Evolutionary conservation across 345 rosid genomes (phyloP), one percentile per base, ranked within the genome.

Genomic region (Diplotaxis tenuifolia): DNA sequence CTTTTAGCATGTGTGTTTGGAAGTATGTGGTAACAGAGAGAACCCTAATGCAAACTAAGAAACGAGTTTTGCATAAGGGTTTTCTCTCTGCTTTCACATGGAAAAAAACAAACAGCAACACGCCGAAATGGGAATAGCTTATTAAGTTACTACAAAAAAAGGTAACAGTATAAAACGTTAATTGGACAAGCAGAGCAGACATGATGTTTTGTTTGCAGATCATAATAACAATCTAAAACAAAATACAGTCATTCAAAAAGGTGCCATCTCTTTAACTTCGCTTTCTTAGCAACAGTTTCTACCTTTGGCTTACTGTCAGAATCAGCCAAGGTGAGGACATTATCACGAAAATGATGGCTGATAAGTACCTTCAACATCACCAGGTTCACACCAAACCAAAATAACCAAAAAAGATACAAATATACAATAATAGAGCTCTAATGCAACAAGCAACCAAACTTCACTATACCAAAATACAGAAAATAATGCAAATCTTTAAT

Each of bases 221-320:
- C 23, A 60, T 49, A 50, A 60, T 49, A 50, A 57, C 15, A 66
- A 23, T 32, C 27, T 32, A 59, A 61, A 53, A 40, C 54, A 68
- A 50, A 75, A 68, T n/a, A 34, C 56, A 67, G 38, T 60, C n/a
- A 6, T 27, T 59, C 16, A 34, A 22, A 73, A 60, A 18, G 34
- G 29, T 7, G 34, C 34, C 16, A 2, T 8, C 52, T 69, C 64
- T 36, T 62, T 40, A 52, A 56, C 15, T 68, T 75, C 28, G 6
- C 67, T 74, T 75, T 75, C 73, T 1, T 7, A 27, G 67, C 72
- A 70, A 76, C 62, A 76, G 57, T 65, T 34, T 75, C 49, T 28
- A 38, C 9, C 50, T 40, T 62, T 54, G 70, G 79, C 59, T 61
- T 62, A 75, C 70, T 69, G 62, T 53, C 58, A 54, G 65, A 75